Evolutionary conservation across 176 grass and related monocot species (phyloP).

Genomic region (Paspalum notatum): DNA sequence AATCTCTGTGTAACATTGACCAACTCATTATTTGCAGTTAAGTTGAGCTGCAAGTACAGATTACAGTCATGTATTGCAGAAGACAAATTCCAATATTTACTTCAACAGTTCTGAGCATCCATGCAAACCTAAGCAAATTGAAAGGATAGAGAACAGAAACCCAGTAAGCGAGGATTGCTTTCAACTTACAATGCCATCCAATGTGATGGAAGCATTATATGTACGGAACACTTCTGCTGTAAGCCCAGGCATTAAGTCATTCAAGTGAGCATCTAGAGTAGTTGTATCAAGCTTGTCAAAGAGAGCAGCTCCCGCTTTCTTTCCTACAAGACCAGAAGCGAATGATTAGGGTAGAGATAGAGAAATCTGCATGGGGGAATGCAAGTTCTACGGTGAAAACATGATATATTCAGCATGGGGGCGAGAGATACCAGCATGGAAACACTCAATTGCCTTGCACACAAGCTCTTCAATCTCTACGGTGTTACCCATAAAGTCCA

Average conservation of each 20-base stretch:
- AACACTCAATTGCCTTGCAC: constrained; percentile 85
- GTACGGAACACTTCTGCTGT: constrained; percentile 99
- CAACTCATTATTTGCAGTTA: constrained; percentile 12
- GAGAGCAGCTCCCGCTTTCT: constrained; percentile 50
- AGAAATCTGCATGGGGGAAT: no score
- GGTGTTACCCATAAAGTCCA: constrained; percentile 97
- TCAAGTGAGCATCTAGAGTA: constrained; percentile 88
- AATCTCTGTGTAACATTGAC: constrained; percentile 1
- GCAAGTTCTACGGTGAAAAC: no score
- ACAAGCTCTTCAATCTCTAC: constrained; percentile 87
- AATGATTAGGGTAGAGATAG: neutral
- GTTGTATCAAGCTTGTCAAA: constrained; percentile 87
- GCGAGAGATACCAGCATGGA: constrained; percentile 59
- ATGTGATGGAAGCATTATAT: constrained; percentile 98
- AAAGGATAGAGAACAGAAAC: constrained; percentile 1
- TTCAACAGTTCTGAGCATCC: neutral
- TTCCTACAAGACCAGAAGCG: constrained; percentile 59
- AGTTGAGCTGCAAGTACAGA: neutral
- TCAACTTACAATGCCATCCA: constrained; percentile 90
- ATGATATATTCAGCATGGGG: no score
- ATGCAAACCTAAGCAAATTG: constrained; percentile 29
- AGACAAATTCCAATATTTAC: constrained; percentile 20
- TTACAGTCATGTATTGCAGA: constrained; percentile 5
- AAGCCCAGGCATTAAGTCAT: constrained; percentile 94
- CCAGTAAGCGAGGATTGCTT: neutral